Evolutionary conservation across 2,329 filamentous ascomycete species (phyloP), one percentile per base, ranked within the genome.

Genomic region (Aspergillus fischeri): DNA sequence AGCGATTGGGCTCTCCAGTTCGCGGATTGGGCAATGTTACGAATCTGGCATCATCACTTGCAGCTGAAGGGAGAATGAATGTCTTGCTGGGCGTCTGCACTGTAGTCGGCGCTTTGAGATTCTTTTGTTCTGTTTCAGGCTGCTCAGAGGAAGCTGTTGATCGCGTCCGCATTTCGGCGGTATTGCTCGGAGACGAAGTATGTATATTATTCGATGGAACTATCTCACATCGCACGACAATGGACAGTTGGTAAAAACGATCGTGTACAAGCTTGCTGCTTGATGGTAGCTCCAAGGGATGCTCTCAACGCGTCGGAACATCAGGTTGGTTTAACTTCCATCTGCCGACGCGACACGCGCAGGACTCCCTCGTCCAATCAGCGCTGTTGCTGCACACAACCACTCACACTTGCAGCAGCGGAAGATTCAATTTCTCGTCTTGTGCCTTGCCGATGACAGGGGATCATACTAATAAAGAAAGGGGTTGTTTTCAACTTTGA

Each of bases 51-150:
- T 81, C 75, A 52, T 73, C 66, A 14, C 81, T 83, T 3, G 77
- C 72, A 45, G 79, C 69, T 57, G 79, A 78, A 2, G 85, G 85
- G 0, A 88, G 72, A 14, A 87, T 77, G 63, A 87, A 83, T 8
- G 84, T 74, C 61, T 80, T 83, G 71, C 60, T 67, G 27, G 73
- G 72, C 41, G 62, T 68, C 48, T 68, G 65, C 9, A 65, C 60
- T 2, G 65, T 35, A n/a, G 56, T 62, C 35, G 64, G 64, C 21
- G 51, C 48, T 52, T 67, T 65, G n/a, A 51, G 54, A n/a, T 64
- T 63, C 21, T 71, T 38, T 17, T 38, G 54, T 27, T 66, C 57
- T 14, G 60, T 7, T 7, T 60, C 56, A 11, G 62, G 25, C 38
- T 65, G 56, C 49, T 60, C 57, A 3, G 55, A 49, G 7, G 54